A percentile compares a stretch with the other conserved stretches of the same genome.
phyloP scores from a whole-genome alignment of 2,329 filamentous ascomycete genomes.

The Rosellinia necatrix region DNA sequence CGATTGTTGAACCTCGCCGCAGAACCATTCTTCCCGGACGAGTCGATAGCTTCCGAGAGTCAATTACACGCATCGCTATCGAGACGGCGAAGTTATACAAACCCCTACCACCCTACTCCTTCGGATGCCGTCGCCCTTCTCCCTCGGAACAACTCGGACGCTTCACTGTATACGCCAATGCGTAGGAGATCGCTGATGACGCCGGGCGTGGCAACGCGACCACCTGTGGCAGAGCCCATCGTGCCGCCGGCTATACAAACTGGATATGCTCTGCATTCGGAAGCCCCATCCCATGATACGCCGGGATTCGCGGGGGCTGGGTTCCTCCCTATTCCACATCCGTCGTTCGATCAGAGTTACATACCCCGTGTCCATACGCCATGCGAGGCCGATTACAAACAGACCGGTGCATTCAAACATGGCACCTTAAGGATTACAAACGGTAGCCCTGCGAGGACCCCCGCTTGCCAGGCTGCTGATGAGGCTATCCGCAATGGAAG shows the following conservation, averaged over 20 bases:
- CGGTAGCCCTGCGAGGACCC: constrained; percentile 58
- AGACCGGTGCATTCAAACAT: constrained; percentile 65
- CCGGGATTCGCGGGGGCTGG: constrained; percentile 24
- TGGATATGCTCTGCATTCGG: constrained; percentile 33
- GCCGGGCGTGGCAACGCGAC: constrained; percentile 41
- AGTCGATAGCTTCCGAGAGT: constrained; percentile 43
- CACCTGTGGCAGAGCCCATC: constrained; percentile 20
- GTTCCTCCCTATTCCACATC: constrained; percentile 31
- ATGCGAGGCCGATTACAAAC: constrained; percentile 60
- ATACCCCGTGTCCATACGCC: constrained; percentile 52
- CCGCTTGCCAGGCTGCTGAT: constrained; percentile 29
- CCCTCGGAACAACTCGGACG: constrained; percentile 51
- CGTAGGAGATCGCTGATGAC: constrained; percentile 40
- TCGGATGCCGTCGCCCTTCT: constrained; percentile 38
- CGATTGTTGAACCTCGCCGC: constrained; percentile 48
- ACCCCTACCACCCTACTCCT: constrained; percentile 35
- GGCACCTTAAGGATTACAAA: constrained; percentile 67
- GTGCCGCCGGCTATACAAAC: constrained; percentile 22
- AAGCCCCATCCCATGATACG: constrained; percentile 32
- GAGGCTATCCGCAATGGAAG: constrained; percentile 1
- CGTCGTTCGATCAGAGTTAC: constrained; percentile 33
- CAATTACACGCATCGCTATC: constrained; percentile 41
- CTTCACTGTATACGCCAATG: constrained; percentile 40
- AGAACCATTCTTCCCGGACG: constrained; percentile 41
- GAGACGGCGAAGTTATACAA: constrained; percentile 44